These are phyloP conservation scores for Pilobolus umbonatus DNA, from an alignment of 192 early-diverging fungal genomes.

Conservation along the genomic window DNA sequence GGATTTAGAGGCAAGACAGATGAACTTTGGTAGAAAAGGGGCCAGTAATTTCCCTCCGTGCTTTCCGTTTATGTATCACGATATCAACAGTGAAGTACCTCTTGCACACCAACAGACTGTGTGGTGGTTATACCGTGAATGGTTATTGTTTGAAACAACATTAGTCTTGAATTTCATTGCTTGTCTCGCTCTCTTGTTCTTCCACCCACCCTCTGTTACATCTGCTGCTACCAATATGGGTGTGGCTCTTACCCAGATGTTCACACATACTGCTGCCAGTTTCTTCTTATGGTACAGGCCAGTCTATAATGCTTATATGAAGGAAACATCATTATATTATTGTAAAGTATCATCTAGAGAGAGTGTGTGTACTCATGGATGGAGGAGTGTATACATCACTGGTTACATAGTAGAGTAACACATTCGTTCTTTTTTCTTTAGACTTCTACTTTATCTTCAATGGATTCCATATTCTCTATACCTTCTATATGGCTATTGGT, in stretches of 20 bases:
- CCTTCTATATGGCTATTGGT: slow-evolving; percentile 83
- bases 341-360: slow-evolving; percentile 39
- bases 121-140: slow-evolving; percentile 64
- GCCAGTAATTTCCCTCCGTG: slow-evolving; percentile 77
- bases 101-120: slow-evolving; percentile 56
- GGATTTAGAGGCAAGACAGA: slow-evolving; percentile 60
- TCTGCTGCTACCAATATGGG: slow-evolving; percentile 76
- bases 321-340: slow-evolving; percentile 82
- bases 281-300: slow-evolving; percentile 90
- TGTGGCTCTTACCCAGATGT: slow-evolving; percentile 66
- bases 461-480: slow-evolving; percentile 77
- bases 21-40: slow-evolving; percentile 40
- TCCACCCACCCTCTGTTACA: slow-evolving; percentile 55
- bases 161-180: slow-evolving; percentile 76
- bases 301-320: slow-evolving; percentile 83
- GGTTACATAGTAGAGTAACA: neutral
- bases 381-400: neutral
- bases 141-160: slow-evolving; percentile 68
- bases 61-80: slow-evolving; percentile 78
- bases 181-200: slow-evolving; percentile 68
- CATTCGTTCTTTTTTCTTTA: slow-evolving; percentile 9
- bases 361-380: neutral
- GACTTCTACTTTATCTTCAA: slow-evolving; percentile 81
- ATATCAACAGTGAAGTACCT: slow-evolving; percentile 72
- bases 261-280: slow-evolving; percentile 68